phyloP scores from a whole-genome alignment of 805 yeast species.

The Clavispora santaluciae region DNA sequence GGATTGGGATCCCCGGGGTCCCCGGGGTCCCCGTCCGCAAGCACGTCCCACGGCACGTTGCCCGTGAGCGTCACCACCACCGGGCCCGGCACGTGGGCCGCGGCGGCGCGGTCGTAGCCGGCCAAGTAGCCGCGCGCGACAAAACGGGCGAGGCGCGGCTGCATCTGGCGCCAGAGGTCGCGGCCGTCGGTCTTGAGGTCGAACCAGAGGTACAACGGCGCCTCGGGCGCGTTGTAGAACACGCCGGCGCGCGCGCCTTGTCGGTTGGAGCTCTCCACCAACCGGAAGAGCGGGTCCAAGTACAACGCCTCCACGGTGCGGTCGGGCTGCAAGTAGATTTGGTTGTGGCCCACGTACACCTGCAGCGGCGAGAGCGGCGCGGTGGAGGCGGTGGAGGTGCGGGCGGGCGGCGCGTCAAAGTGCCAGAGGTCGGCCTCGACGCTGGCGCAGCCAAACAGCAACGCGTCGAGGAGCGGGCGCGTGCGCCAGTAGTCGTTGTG shows the following conservation, averaged over 20 bases:
- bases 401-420: conserved; percentile 30
- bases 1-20: too few species aligned
- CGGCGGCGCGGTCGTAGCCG: conserved; percentile 34
- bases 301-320: conserved; percentile 49
- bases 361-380: conserved; percentile 17
- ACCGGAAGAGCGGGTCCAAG: conserved; percentile 45
- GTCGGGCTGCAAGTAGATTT: conserved; percentile 38
- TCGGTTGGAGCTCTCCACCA: conserved; percentile 48
- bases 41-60: conserved; percentile 45
- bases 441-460: conserved; percentile 49
- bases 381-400: conserved; percentile 24
- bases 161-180: conserved; percentile 43
- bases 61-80: conserved; percentile 65
- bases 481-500: conserved; percentile 69
- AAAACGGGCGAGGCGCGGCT: conserved; percentile 43
- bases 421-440: conserved; percentile 68
- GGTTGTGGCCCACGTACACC: conserved; percentile 62
- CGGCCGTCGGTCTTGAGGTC: conserved; percentile 58
- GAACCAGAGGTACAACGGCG: conserved; percentile 56
- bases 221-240: conserved; percentile 40
- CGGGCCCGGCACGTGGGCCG: conserved; percentile 44
- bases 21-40: conserved; percentile 7
- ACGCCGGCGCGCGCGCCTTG: conserved; percentile 22
- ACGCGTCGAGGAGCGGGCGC: conserved; percentile 55
- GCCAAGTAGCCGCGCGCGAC: conserved; percentile 48